Base-by-base conservation (phyloP, 1,139 yeast genomes). In the Lodderomyces oxycetoniae region DNA sequence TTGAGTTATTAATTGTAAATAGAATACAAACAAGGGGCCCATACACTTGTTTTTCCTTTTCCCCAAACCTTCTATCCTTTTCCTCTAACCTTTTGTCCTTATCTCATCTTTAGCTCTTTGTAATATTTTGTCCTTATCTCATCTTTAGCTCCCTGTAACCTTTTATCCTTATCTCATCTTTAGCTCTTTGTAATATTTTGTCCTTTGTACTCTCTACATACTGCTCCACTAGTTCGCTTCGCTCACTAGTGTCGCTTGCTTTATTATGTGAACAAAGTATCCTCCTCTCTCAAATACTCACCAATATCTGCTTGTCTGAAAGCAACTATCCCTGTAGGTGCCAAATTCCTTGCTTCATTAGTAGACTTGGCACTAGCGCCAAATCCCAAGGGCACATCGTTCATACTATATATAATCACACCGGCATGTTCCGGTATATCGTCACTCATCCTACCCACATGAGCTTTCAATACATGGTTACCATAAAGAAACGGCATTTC, bases 361-460 rank as follows among this genome's bases (percentile, higher is more conserved):
- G 97, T 88, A 20, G 94, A 78, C 59, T 87, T 89, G 28, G 98
- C 89, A 53, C 91, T 77, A 10, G 91, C 95, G 39, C 98, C 99
- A 50, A 91, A 93, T 0, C 99, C 99, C 36, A 91, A 68, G 10
- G 98, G 96, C 16, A 82, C 76, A 59, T 91, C 99, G 46, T 74
- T 74, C 97, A 91, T 93, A 10, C 95, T 81, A 51, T 74, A 87
- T 10, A 91, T 81, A 47, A 93, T 74, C 22, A 91, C 89, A 50
- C 99, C 98, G 2, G 96, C 94, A 54, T 93, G 98, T 61, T 91
- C 97, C 22, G 98, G 97, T 38, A 91, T 86, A 55, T 93, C 97
- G 46, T 91, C 98, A 37, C 95, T 84, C 85, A 91, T 88, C 53
- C 89, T 81, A 25, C 98, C 98, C 40, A 91, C 73, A 55, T 91